Evolutionary conservation across 495 filamentous ascomycete species (phyloP).

Genomic region (Entonaema liquescens): DNA sequence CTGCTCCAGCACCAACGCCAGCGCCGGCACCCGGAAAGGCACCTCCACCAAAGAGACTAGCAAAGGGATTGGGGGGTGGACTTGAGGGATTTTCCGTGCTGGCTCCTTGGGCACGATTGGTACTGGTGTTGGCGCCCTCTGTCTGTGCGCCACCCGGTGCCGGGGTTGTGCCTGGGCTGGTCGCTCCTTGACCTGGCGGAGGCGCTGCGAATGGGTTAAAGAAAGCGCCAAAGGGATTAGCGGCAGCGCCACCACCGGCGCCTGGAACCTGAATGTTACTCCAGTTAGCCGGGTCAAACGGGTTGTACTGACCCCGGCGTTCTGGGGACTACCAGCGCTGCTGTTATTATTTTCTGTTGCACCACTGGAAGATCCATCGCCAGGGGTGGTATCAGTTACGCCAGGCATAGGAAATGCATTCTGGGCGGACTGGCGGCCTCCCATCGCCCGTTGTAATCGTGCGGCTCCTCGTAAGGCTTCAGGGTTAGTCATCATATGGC

Average conservation of each 20-base stretch:
- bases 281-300: slow-evolving; percentile 49
- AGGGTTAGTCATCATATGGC: slow-evolving; percentile 96
- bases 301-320: slow-evolving; percentile 48
- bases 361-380: slow-evolving; percentile 41
- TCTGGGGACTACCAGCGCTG: slow-evolving; percentile 25
- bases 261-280: slow-evolving; percentile 35
- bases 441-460: slow-evolving; percentile 78
- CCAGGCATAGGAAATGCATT: slow-evolving; percentile 87
- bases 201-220: slow-evolving; percentile 55
- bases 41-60: slow-evolving; percentile 50
- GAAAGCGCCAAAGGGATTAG: slow-evolving; percentile 78
- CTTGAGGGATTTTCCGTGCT: slow-evolving; percentile 26
- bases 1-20: slow-evolving; percentile 33
- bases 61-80: slow-evolving; percentile 53
- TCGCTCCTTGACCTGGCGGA: slow-evolving; percentile 29
- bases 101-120: slow-evolving; percentile 39
- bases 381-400: slow-evolving; percentile 75
- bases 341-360: slow-evolving; percentile 36
- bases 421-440: slow-evolving; percentile 54
- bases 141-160: slow-evolving; percentile 23
- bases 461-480: slow-evolving; percentile 79
- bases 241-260: slow-evolving; percentile 46
- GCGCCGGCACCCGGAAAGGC: slow-evolving; percentile 8
- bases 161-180: slow-evolving; percentile 39
- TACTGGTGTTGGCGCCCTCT: slow-evolving; percentile 12